These are phyloP conservation scores for Garcia nutans DNA, from an alignment of 345 rosid genomes.

Conservation along the genomic window DNA sequence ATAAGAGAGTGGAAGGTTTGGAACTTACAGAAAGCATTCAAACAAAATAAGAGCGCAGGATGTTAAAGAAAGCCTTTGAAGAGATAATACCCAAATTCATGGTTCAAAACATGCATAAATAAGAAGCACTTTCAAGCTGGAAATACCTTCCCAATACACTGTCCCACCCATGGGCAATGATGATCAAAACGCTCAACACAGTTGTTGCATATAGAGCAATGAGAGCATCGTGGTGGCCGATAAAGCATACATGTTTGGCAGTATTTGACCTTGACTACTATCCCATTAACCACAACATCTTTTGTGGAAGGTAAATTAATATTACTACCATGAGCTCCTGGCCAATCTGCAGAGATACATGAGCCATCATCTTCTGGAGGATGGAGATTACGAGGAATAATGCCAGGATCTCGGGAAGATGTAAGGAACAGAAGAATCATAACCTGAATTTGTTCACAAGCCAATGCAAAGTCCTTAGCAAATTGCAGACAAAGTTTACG, in stretches of 20 bases:
- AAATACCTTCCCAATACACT: slow-evolving; percentile 85
- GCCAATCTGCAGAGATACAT: slow-evolving; percentile 45
- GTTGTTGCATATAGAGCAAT: slow-evolving; percentile 90
- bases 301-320: slow-evolving; percentile 59
- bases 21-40: not conserved
- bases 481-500: not conserved
- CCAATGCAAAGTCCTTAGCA: not conserved
- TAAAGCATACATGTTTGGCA: slow-evolving; percentile 92
- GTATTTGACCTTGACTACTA: slow-evolving; percentile 66
- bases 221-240: slow-evolving; percentile 93
- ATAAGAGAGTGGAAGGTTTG: not conserved
- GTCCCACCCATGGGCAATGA: slow-evolving; percentile 99
- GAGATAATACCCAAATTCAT: not conserved
- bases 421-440: slow-evolving; percentile 72
- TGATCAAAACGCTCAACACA: slow-evolving; percentile 95
- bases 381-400: slow-evolving; percentile 73
- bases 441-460: slow-evolving; percentile 48
- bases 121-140: slow-evolving; percentile 2
- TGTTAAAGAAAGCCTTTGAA: not conserved
- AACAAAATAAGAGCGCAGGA: not conserved
- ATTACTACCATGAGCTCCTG: slow-evolving; percentile 35
- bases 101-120: not conserved
- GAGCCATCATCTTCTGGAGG: slow-evolving; percentile 86
- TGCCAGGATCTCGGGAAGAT: slow-evolving; percentile 93
- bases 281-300: slow-evolving; percentile 70